Evolutionary conservation across 768 basidiomycete genomes (phyloP).

Genomic region (Suillus clintonianus): DNA sequence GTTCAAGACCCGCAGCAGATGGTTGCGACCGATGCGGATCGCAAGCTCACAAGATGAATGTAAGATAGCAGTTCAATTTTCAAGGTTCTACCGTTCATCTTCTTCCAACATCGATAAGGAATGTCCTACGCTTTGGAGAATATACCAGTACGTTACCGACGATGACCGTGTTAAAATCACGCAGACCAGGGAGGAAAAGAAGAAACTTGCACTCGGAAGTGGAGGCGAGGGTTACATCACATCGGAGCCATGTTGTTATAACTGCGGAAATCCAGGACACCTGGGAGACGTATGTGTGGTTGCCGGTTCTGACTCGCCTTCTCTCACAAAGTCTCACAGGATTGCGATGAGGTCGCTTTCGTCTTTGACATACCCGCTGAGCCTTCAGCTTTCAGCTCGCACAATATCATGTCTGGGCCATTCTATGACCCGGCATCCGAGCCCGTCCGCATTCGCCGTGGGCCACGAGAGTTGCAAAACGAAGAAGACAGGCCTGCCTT

Average conservation of each 20-base stretch:
- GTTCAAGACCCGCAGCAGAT: slow-evolving; percentile 18
- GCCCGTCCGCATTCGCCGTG: slow-evolving; percentile 32
- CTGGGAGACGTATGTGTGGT: slow-evolving; percentile 69
- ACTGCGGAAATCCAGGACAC: slow-evolving; percentile 73
- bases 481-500: slow-evolving; percentile 30
- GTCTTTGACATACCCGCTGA: slow-evolving; percentile 46
- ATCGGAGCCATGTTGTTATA: slow-evolving; percentile 78
- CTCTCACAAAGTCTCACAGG: slow-evolving; percentile 39
- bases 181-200: slow-evolving; percentile 49
- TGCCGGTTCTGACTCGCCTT: neutral
- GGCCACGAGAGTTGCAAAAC: slow-evolving; percentile 37
- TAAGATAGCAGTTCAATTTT: slow-evolving; percentile 32
- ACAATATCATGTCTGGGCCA: slow-evolving; percentile 65
- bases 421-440: slow-evolving; percentile 53
- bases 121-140: slow-evolving; percentile 81
- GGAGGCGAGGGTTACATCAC: slow-evolving; percentile 83
- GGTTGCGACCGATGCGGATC: slow-evolving; percentile 76
- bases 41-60: slow-evolving; percentile 61
- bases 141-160: slow-evolving; percentile 71
- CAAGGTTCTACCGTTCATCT: neutral
- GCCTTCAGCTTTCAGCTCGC: slow-evolving; percentile 66
- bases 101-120: slow-evolving; percentile 48
- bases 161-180: slow-evolving; percentile 50
- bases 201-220: slow-evolving; percentile 52
- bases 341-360: slow-evolving; percentile 53